Evolutionary conservation across 441 rosid genomes (phyloP).

Genomic region (Syzygium malaccense): DNA sequence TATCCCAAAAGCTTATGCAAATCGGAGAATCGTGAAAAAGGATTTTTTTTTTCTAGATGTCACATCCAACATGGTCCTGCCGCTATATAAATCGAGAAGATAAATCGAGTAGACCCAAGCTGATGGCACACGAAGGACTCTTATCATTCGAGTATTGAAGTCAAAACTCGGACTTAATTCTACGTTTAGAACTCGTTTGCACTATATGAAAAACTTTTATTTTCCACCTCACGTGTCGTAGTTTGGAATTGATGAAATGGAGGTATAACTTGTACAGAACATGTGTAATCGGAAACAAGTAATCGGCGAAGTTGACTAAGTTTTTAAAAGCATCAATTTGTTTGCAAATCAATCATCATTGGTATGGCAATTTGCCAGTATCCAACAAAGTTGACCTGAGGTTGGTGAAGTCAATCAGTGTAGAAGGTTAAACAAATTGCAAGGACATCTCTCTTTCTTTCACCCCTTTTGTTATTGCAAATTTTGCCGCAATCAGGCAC

Average conservation of each 20-base stretch:
- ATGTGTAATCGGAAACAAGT: neutral
- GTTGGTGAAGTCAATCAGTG: neutral
- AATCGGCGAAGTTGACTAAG: neutral
- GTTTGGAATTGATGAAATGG: neutral
- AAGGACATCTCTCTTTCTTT: neutral
- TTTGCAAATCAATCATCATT: neutral
- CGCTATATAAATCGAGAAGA: neutral
- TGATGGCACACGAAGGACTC: neutral
- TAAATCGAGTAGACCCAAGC: neutral
- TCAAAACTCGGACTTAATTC: neutral
- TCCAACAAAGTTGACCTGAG: neutral
- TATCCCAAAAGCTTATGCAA: neutral
- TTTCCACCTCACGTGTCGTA: accelerated
- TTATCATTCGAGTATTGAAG: accelerated
- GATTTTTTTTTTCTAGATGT: neutral
- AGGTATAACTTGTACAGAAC: neutral
- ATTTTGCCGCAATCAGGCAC: neutral
- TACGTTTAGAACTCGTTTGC: neutral
- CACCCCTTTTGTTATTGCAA: neutral
- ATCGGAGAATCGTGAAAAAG: neutral
- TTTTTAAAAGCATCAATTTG: neutral
- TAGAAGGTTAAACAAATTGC: neutral
- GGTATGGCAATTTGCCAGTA: neutral
- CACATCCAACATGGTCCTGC: neutral
- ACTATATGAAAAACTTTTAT: neutral